Evolutionary conservation across 805 yeast genomes (phyloP).

Genomic region (Teunomyces tritomae): DNA sequence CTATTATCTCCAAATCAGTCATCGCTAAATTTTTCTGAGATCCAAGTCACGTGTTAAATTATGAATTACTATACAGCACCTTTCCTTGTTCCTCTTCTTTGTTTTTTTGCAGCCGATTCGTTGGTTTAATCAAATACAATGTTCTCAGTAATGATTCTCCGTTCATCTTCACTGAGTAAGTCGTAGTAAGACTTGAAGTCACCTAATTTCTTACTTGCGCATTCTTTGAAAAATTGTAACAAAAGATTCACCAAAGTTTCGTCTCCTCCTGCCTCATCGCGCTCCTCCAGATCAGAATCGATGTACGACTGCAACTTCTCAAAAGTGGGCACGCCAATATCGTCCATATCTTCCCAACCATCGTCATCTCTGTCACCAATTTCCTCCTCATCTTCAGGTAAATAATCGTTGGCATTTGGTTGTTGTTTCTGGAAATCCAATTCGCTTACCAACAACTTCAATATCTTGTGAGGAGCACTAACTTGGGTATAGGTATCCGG

Average conservation of each 20-base stretch:
- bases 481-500: constrained; percentile 63
- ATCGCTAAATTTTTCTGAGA: constrained; percentile 1
- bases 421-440: constrained; percentile 60
- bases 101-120: neutral
- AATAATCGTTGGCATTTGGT: constrained; percentile 41
- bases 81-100: neutral
- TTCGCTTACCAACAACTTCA: constrained; percentile 69
- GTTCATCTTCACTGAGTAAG: constrained; percentile 51
- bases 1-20: neutral
- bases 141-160: constrained; percentile 48
- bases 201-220: constrained; percentile 47
- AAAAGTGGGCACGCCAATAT: constrained; percentile 58
- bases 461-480: constrained; percentile 67
- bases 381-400: constrained; percentile 16
- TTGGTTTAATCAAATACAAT: constrained; percentile 29
- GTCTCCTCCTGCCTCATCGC: constrained; percentile 30
- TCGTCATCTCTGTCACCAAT: constrained; percentile 44
- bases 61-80: no score
- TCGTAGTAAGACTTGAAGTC: constrained; percentile 54
- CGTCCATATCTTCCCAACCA: constrained; percentile 79
- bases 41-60: neutral
- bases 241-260: constrained; percentile 41
- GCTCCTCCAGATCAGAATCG: constrained; percentile 42
- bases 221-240: constrained; percentile 53
- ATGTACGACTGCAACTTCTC: constrained; percentile 62